These are phyloP conservation scores for Lichtheimia ornata DNA, from an alignment of 371 early-diverging fungal genomes.

Conservation along the genomic window DNA sequence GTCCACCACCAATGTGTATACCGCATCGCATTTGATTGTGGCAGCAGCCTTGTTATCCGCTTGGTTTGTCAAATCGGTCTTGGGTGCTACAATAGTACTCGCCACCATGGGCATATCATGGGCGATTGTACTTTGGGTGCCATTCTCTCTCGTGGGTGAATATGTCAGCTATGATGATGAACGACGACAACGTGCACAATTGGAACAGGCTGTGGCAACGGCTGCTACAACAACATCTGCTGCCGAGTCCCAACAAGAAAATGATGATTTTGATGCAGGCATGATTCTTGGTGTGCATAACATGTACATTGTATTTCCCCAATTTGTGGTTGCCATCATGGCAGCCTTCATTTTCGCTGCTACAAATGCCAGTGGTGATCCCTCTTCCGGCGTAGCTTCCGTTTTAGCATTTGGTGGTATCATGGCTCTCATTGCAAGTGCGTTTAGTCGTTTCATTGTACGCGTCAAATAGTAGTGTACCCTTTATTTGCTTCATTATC, in stretches of 20 bases:
- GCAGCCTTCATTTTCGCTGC: slow-evolving; percentile 56
- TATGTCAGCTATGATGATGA: slow-evolving; percentile 57
- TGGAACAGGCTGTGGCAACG: not conserved
- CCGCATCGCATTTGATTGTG: slow-evolving; percentile 57
- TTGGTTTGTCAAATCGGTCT: slow-evolving; percentile 50
- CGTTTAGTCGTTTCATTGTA: slow-evolving; percentile 46
- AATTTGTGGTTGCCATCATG: slow-evolving; percentile 64
- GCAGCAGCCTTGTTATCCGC: slow-evolving; percentile 58
- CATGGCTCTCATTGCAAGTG: slow-evolving; percentile 64
- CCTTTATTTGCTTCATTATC: not conserved
- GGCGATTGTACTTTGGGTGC: slow-evolving; percentile 79
- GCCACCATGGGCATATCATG: slow-evolving; percentile 73
- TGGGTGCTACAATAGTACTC: slow-evolving; percentile 59
- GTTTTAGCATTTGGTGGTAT: slow-evolving; percentile 65
- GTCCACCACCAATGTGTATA: slow-evolving; percentile 59
- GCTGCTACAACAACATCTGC: not conserved
- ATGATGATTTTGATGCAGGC: slow-evolving; percentile 59
- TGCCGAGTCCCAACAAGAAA: slow-evolving; percentile 29
- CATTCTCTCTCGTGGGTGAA: slow-evolving; percentile 79
- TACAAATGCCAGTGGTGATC: slow-evolving; percentile 28
- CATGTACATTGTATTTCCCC: slow-evolving; percentile 83
- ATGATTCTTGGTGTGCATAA: slow-evolving; percentile 83
- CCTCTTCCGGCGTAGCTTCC: slow-evolving; percentile 47
- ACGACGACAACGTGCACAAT: slow-evolving; percentile 13
- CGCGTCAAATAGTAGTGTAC: slow-evolving; percentile 27